A percentile compares a stretch with the other conserved stretches of the same genome.
These are phyloP conservation scores for Betula pendula DNA, from an alignment of 306 rosid species.

Conservation along the genomic window DNA sequence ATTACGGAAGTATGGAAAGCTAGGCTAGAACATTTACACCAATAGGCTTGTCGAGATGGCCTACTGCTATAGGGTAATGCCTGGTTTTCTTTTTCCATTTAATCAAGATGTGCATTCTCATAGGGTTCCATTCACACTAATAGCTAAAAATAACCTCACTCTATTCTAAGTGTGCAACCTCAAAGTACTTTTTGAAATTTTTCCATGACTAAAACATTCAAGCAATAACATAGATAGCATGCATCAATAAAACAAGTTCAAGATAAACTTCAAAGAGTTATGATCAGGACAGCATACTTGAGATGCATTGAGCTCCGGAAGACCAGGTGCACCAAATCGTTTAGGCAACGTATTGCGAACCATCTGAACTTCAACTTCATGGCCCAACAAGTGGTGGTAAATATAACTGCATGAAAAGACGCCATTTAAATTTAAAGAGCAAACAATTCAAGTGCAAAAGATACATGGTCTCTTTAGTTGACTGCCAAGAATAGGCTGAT, in stretches of 20 bases:
- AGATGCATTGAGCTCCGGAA: conserved; percentile 98
- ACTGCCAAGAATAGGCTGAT: conserved; percentile 15
- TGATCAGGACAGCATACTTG: conserved; percentile 61
- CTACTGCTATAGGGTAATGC: not conserved
- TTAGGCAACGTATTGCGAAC: conserved; percentile 97
- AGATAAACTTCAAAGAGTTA: not conserved
- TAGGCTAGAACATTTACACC: not conserved
- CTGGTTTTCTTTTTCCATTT: not conserved
- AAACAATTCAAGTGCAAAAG: not conserved
- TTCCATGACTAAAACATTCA: not conserved
- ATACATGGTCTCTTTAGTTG: not conserved
- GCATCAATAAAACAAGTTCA: conserved; percentile 6
- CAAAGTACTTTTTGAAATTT: not conserved
- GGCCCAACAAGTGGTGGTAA: conserved; percentile 95
- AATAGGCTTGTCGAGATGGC: not conserved
- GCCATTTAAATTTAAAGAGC: conserved; percentile 3
- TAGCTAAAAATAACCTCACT: not conserved
- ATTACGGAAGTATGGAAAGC: not conserved
- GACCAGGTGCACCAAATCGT: conserved; percentile 99
- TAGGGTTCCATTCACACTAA: not conserved
- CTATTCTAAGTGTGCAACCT: not conserved
- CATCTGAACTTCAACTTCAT: conserved; percentile 99
- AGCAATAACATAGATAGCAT: not conserved
- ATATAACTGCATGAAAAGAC: conserved; percentile 65
- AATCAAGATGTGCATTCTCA: not conserved